Evolutionary conservation across 192 early-diverging fungal species (phyloP).

Genomic region (Bifiguratus adelaidae): DNA sequence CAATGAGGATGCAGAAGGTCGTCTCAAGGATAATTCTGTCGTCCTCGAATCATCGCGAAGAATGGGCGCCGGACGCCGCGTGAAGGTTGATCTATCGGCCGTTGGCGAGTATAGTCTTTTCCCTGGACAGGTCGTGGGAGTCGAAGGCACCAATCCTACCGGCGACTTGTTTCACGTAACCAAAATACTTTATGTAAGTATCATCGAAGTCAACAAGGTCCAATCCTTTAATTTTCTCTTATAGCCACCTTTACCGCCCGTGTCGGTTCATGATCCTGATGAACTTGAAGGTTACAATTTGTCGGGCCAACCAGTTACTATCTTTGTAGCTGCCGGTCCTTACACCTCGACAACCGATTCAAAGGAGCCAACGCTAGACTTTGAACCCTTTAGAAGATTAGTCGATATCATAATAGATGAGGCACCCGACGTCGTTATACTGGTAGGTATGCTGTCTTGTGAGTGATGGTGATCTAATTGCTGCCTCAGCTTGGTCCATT

Average conservation of each 20-base stretch:
- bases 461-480: neutral
- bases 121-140: constrained; percentile 59
- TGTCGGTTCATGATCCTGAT: constrained; percentile 23
- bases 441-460: constrained; percentile 28
- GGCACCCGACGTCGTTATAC: constrained; percentile 69
- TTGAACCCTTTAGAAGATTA: constrained; percentile 75
- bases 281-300: constrained; percentile 27
- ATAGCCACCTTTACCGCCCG: constrained; percentile 41
- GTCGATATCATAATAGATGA: constrained; percentile 43
- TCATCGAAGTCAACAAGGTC: constrained; percentile 6
- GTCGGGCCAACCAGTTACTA: constrained; percentile 23
- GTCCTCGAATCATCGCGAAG: constrained; percentile 72
- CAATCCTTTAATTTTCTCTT: constrained; percentile 11
- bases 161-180: constrained; percentile 31
- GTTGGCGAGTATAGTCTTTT: constrained; percentile 64
- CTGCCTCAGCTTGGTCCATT: constrained; percentile 58
- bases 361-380: no score
- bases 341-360: constrained; percentile 70
- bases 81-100: constrained; percentile 49
- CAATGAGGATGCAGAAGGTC: constrained; percentile 51
- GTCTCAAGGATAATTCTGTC: constrained; percentile 59
- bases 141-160: constrained; percentile 3
- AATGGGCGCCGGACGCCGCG: constrained; percentile 60
- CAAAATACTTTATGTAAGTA: constrained; percentile 36
- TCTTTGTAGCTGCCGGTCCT: constrained; percentile 75